phyloP scores from a whole-genome alignment of 352 stramenopile genomes.

The Halophytophthora polymorphica region DNA sequence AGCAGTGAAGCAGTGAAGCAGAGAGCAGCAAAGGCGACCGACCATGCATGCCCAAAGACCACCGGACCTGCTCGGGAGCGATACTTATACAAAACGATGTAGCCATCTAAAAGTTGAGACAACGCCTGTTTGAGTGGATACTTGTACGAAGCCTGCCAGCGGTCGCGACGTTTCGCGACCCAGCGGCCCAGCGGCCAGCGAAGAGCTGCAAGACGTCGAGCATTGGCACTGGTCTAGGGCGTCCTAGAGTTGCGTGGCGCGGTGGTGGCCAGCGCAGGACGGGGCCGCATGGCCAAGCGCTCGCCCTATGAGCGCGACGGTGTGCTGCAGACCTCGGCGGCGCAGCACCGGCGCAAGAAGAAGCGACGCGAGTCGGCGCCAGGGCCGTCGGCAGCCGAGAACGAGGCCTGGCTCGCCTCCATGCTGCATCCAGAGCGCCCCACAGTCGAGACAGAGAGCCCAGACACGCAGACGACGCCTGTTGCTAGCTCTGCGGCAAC shows the following conservation, averaged over 20 bases:
- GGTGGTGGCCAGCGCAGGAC: not conserved
- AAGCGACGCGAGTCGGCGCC: constrained; percentile 12
- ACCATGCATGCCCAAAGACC: too few relatives aligned
- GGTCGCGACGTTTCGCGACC: constrained; percentile 7
- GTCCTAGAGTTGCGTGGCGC: not conserved
- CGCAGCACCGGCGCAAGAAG: constrained; percentile 19
- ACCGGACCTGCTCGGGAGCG: not conserved
- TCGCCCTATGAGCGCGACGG: constrained; percentile 34
- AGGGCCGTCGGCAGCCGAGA: constrained; percentile 8
- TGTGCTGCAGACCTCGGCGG: constrained; percentile 3
- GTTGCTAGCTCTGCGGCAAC: not conserved
- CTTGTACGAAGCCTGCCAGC: constrained; percentile 1
- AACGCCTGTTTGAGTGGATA: constrained; percentile 8
- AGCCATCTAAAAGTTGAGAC: not conserved
- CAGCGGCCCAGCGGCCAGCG: too few relatives aligned
- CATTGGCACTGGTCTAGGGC: too few relatives aligned
- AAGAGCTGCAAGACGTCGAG: too few relatives aligned
- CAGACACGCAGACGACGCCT: not conserved
- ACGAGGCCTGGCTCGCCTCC: constrained; percentile 22
- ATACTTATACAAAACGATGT: constrained; percentile 14
- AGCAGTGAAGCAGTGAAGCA: not conserved
- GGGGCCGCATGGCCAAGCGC: constrained; percentile 27
- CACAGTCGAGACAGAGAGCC: too few relatives aligned
- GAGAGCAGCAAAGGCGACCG: not conserved
- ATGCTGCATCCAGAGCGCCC: constrained; percentile 10